A percentile compares a stretch with the other conserved stretches of the same genome.
Evolutionary conservation across 352 stramenopile genomes (phyloP).

Genomic region (Globisporangium sylvaticum): DNA sequence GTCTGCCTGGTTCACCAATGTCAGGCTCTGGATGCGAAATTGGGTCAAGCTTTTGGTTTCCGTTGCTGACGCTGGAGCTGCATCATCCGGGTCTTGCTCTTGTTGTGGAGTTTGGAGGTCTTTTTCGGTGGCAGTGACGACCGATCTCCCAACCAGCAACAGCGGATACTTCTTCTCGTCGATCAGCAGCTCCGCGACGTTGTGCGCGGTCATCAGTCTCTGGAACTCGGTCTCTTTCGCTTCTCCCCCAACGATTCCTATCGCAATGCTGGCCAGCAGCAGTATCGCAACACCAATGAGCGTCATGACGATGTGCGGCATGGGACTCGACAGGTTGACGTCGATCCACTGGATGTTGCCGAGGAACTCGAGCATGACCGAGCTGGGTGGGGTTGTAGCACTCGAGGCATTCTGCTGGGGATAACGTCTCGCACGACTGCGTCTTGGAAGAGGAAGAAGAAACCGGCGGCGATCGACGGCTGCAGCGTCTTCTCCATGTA

Average conservation of each 20-base stretch:
- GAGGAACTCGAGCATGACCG: not conserved
- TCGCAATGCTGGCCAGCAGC: not conserved
- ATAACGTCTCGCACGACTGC: conserved; percentile 7
- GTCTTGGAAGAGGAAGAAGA: conserved; percentile 37
- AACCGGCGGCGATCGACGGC: conserved; percentile 23
- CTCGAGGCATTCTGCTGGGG: not conserved
- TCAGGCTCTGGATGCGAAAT: not conserved
- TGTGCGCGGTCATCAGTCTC: not conserved
- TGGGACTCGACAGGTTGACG: conserved; percentile 5
- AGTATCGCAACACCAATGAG: not conserved
- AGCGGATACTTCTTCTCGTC: conserved; percentile 9
- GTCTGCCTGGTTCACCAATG: not conserved
- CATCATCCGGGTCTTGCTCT: not conserved
- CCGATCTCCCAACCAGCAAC: conserved; percentile 1
- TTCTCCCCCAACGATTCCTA: not conserved
- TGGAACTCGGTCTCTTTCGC: not conserved
- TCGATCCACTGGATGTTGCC: conserved; percentile 3
- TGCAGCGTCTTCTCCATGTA: conserved; percentile 35
- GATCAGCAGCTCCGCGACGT: conserved; percentile 3
- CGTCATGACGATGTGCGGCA: not conserved
- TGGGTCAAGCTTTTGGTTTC: not conserved
- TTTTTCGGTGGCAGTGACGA: not conserved
- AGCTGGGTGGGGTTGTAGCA: not conserved
- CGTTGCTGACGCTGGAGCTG: not conserved
- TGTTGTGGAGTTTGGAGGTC: not conserved